Percentiles rank a stretch among this genome's conserved stretches.
These are phyloP conservation scores for Fusarium sp. DNA, from an alignment of 2,329 filamentous ascomycete species.

Conservation along the genomic window DNA sequence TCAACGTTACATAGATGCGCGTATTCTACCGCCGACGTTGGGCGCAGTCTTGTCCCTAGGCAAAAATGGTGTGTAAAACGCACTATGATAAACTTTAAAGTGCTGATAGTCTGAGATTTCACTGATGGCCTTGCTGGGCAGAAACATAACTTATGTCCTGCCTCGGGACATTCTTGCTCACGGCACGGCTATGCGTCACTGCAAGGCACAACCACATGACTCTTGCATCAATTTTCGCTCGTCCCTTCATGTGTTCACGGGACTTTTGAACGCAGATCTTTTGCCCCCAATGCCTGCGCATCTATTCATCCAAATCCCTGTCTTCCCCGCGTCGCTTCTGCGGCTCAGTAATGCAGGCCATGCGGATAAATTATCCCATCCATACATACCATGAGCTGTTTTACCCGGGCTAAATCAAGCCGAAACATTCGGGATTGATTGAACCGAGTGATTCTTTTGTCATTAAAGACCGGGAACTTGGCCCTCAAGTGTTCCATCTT, in stretches of 20 bases:
- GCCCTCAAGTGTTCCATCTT: rapidly evolving
- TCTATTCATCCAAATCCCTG: background rate
- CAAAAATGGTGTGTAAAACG: no score
- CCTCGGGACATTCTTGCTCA: no score
- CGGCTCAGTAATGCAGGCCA: background rate
- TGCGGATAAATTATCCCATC: constrained; percentile 27
- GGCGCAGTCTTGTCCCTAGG: no score
- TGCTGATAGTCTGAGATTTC: no score
- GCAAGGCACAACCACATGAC: background rate
- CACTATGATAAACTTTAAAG: no score
- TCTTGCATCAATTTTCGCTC: background rate
- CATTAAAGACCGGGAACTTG: background rate
- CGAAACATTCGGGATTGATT: constrained; percentile 17
- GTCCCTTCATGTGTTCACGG: background rate
- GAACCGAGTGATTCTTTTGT: background rate
- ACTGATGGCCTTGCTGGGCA: no score
- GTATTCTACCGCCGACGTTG: no score
- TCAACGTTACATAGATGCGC: no score
- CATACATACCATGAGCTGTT: background rate
- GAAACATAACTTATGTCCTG: no score
- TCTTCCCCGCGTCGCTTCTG: constrained; percentile 22
- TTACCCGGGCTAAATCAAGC: background rate
- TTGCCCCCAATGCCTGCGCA: no score
- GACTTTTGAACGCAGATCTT: background rate
- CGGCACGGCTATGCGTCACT: no score